phyloP scores from a whole-genome alignment of 2,329 filamentous ascomycete genomes.

The Pezicula radicicola region DNA sequence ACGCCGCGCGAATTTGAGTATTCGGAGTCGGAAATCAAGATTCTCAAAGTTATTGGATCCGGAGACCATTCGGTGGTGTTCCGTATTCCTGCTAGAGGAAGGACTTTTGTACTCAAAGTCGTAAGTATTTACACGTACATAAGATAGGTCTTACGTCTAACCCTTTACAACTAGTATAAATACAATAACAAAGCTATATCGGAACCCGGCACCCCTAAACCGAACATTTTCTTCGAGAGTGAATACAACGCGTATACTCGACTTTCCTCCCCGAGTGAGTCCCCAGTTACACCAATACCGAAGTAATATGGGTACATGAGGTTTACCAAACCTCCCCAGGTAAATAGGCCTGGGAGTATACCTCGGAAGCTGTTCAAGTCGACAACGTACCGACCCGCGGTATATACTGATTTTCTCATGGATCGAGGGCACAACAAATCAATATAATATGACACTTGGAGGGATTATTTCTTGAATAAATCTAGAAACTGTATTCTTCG shows the following conservation, averaged over 20 bases:
- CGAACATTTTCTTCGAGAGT: not conserved
- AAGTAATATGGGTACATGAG: not conserved
- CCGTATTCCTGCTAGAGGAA: not conserved
- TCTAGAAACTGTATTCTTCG: conserved; percentile 2
- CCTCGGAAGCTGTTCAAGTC: not conserved
- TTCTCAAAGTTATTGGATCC: not conserved
- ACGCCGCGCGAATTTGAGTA: not conserved
- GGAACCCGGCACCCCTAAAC: not conserved
- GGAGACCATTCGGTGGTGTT: conserved; percentile 1
- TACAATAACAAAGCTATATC: not conserved
- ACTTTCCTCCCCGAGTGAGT: not conserved
- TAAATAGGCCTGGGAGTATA: not conserved
- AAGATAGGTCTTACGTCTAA: no score
- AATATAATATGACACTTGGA: conserved; percentile 2
- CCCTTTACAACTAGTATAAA: not conserved
- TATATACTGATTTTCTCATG: conserved; percentile 7
- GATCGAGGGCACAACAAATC: not conserved
- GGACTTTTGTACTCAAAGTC: not conserved
- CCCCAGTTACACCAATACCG: not conserved
- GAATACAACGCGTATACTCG: not conserved
- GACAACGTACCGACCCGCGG: not conserved
- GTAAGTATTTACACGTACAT: not conserved
- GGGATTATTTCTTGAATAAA: conserved; percentile 4
- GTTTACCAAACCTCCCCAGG: not conserved
- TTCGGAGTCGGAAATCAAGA: conserved; percentile 3